Evolutionary conservation across 2,329 filamentous ascomycete species (phyloP).

Genomic region (Biscogniauxia sp.): DNA sequence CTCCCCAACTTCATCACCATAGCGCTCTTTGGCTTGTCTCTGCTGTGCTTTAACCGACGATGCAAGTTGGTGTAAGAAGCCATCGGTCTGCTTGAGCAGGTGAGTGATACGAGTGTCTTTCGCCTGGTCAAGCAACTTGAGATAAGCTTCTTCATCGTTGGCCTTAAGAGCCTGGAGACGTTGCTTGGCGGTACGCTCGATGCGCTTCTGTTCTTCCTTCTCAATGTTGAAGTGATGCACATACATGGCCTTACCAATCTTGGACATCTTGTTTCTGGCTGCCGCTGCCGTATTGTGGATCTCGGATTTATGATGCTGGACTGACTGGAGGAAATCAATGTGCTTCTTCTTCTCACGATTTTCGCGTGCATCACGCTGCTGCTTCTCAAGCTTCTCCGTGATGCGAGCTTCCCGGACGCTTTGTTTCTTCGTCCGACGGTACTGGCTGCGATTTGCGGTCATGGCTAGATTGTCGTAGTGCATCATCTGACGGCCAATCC

Average conservation of each 20-base stretch:
- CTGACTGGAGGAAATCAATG: conserved; percentile 82
- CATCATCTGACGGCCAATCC: conserved; percentile 88
- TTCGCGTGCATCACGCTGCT: conserved; percentile 94
- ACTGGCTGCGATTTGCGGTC: conserved; percentile 89
- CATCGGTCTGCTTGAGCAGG: conserved; percentile 92
- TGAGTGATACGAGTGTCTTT: conserved; percentile 99
- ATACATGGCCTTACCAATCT: conserved; percentile 86
- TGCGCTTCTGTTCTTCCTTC: conserved; percentile 97
- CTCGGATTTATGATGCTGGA: conserved; percentile 78
- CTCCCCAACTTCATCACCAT: conserved; percentile 60
- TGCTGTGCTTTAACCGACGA: conserved; percentile 94
- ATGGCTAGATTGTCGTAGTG: conserved; percentile 95
- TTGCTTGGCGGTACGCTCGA: conserved; percentile 97
- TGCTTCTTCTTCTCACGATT: conserved; percentile 98
- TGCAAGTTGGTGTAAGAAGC: conserved; percentile 93
- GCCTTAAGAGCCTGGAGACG: conserved; percentile 98
- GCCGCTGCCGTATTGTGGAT: conserved; percentile 65
- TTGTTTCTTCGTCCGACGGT: conserved; percentile 96
- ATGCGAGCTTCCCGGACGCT: conserved; percentile 92
- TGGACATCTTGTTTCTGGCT: conserved; percentile 74
- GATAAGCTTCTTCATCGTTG: conserved; percentile 98
- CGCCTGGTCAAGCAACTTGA: conserved; percentile 95
- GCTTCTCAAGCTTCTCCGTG: conserved; percentile 98
- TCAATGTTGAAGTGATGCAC: conserved; percentile 93
- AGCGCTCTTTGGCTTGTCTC: conserved; percentile 74